Percentiles rank a stretch among this genome's conserved stretches.
These are phyloP conservation scores for Bullera alba DNA, from an alignment of 768 basidiomycete genomes.

Conservation along the genomic window DNA sequence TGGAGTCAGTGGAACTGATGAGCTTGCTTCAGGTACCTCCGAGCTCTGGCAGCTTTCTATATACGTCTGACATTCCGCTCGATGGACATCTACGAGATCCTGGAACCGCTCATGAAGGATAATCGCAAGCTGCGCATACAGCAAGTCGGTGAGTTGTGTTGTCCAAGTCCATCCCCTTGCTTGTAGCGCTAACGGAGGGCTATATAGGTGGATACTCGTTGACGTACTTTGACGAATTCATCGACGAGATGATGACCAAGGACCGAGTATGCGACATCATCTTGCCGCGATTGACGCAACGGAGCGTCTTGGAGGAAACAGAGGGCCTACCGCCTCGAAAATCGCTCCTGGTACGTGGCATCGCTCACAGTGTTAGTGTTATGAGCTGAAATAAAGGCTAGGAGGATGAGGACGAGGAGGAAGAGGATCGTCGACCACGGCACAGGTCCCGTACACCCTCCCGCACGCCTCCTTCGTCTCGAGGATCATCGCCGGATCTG, in stretches of 20 bases:
- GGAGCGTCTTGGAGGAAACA: constrained; percentile 82
- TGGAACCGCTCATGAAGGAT: constrained; percentile 92
- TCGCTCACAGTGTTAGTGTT: no score
- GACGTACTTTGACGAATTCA: constrained; percentile 85
- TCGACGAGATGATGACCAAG: constrained; percentile 71
- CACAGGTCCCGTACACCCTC: constrained; percentile 22
- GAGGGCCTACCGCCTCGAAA: constrained; percentile 79
- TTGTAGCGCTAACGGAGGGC: background rate
- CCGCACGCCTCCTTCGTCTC: constrained; percentile 21
- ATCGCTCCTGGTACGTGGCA: constrained; percentile 51
- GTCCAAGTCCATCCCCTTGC: background rate
- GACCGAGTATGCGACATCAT: constrained; percentile 96
- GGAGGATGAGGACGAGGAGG: constrained; percentile 22
- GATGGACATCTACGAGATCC: constrained; percentile 80
- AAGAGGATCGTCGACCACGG: constrained; percentile 6
- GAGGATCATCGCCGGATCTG: constrained; percentile 19
- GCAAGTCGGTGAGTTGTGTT: constrained; percentile 59
- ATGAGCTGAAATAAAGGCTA: background rate
- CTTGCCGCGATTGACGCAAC: constrained; percentile 77
- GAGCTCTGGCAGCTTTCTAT: constrained; percentile 88
- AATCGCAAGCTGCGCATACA: constrained; percentile 79
- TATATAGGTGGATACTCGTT: constrained; percentile 70
- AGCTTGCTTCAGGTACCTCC: constrained; percentile 65
- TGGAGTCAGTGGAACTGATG: no score
- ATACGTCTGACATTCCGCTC: constrained; percentile 88